Percentiles rank a stretch among this genome's conserved stretches.
phyloP scores from a whole-genome alignment of 2,329 filamentous ascomycete species.

The Onygenales sp. region DNA sequence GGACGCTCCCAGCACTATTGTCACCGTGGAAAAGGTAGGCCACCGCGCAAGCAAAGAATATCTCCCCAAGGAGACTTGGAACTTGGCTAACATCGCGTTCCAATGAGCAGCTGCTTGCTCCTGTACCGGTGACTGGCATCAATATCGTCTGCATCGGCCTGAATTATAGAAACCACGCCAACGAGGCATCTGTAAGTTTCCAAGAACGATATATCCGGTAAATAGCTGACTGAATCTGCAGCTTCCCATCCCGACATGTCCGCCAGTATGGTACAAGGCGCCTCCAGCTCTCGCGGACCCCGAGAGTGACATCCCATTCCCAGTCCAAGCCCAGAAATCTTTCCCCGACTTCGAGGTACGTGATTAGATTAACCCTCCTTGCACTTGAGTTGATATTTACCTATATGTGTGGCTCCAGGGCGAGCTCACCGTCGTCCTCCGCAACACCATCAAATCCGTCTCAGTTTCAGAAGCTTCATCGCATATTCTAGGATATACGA shows the following conservation, averaged over 20 bases:
- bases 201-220: background rate
- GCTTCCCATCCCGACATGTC: background rate
- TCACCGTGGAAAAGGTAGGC: background rate
- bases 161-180: conserved; percentile 15
- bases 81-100: background rate
- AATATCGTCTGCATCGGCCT: background rate
- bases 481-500: background rate
- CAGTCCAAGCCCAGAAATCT: background rate
- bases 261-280: background rate
- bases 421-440: background rate
- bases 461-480: background rate
- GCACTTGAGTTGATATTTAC: too few relatives aligned
- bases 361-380: too few relatives aligned
- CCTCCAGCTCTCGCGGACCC: background rate
- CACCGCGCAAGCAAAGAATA: too few relatives aligned
- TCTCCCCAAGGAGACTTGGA: background rate
- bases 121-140: background rate
- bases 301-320: background rate
- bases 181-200: conserved; percentile 11
- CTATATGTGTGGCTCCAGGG: background rate
- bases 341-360: background rate
- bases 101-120: background rate
- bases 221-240: background rate
- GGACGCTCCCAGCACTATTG: background rate
- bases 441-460: background rate